phyloP scores from a whole-genome alignment of 306 rosid genomes.

The Ormosia emarginata region DNA sequence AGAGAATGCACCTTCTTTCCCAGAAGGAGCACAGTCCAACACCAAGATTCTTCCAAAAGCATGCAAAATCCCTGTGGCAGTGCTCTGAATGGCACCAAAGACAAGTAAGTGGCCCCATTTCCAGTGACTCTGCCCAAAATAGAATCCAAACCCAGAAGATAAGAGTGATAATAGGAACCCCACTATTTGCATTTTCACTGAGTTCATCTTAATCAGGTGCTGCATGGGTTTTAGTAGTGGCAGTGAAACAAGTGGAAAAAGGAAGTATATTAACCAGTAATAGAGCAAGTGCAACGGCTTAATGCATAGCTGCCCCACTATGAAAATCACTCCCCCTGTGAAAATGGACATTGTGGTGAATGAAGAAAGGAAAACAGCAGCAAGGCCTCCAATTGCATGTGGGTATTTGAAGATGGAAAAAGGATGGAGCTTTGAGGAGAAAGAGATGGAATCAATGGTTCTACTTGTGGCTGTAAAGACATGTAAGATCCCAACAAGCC shows the following conservation, averaged over 20 bases:
- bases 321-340: slow-evolving; percentile 60
- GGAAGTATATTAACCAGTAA: slow-evolving; percentile 73
- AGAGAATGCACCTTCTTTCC: slow-evolving; percentile 76
- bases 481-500: slow-evolving; percentile 71
- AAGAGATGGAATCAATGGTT: slow-evolving; percentile 24
- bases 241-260: slow-evolving; percentile 62
- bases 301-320: slow-evolving; percentile 65
- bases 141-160: slow-evolving; percentile 60
- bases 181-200: slow-evolving; percentile 70
- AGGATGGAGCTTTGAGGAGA: slow-evolving; percentile 32
- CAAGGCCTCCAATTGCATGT: slow-evolving; percentile 64
- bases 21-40: slow-evolving; percentile 67
- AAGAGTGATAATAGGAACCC: slow-evolving; percentile 58
- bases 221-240: slow-evolving; percentile 63
- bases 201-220: slow-evolving; percentile 40
- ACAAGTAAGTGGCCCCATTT: slow-evolving; percentile 32
- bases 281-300: slow-evolving; percentile 48
- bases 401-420: slow-evolving; percentile 55
- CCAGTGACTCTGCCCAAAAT: slow-evolving; percentile 43
- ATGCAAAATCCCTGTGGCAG: slow-evolving; percentile 53
- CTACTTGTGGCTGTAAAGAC: slow-evolving; percentile 38
- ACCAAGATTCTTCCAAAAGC: slow-evolving; percentile 62
- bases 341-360: slow-evolving; percentile 69
- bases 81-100: slow-evolving; percentile 58
- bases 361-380: slow-evolving; percentile 55